Conservation (phyloP, 2,329 filamentous ascomycete genomes). For the Botrytis paeoniae region DNA sequence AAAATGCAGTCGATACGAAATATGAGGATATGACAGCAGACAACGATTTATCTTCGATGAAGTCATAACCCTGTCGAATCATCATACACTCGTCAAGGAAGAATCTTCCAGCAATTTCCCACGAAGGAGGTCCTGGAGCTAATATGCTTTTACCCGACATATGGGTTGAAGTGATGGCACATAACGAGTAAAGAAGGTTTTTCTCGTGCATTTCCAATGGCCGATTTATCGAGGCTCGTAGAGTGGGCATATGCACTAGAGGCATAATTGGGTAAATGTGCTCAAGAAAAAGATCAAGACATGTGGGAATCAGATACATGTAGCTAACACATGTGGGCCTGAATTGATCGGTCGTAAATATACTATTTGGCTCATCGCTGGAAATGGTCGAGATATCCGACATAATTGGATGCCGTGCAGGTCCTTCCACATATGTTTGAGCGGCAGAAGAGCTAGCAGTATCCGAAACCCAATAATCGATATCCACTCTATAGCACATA, state of each 20-base stretch:
- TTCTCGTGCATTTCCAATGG: slow-evolving; percentile 41
- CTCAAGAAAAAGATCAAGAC: slow-evolving; percentile 59
- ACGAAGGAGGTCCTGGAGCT: slow-evolving; percentile 41
- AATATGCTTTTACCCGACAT: slow-evolving; percentile 47
- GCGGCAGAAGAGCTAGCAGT: slow-evolving; percentile 25
- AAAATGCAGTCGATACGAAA: slow-evolving; percentile 59
- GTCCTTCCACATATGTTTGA: slow-evolving; percentile 21
- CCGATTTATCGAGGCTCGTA: slow-evolving; percentile 49
- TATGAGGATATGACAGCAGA: slow-evolving; percentile 60
- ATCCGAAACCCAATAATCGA: slow-evolving; percentile 33
- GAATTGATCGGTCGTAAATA: slow-evolving; percentile 42
- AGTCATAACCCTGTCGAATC: slow-evolving; percentile 55
- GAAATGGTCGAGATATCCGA: slow-evolving; percentile 38
- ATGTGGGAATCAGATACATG: slow-evolving; percentile 50
- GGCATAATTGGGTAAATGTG: slow-evolving; percentile 64
- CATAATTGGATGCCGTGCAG: slow-evolving; percentile 32
- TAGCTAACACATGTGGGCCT: slow-evolving; percentile 48
- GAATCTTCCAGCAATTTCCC: slow-evolving; percentile 51
- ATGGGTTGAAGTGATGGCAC: slow-evolving; percentile 52
- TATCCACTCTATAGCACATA: slow-evolving; percentile 21
- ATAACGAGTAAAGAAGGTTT: slow-evolving; percentile 54
- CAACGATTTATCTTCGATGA: slow-evolving; percentile 53
- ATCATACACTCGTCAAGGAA: slow-evolving; percentile 57
- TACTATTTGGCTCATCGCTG: slow-evolving; percentile 41
- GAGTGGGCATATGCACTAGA: slow-evolving; percentile 55